A percentile compares a stretch with the other conserved stretches of the same genome.
Conservation (phyloP, 352 stramenopile genomes). For the Hyaloperonospora brassicae region DNA sequence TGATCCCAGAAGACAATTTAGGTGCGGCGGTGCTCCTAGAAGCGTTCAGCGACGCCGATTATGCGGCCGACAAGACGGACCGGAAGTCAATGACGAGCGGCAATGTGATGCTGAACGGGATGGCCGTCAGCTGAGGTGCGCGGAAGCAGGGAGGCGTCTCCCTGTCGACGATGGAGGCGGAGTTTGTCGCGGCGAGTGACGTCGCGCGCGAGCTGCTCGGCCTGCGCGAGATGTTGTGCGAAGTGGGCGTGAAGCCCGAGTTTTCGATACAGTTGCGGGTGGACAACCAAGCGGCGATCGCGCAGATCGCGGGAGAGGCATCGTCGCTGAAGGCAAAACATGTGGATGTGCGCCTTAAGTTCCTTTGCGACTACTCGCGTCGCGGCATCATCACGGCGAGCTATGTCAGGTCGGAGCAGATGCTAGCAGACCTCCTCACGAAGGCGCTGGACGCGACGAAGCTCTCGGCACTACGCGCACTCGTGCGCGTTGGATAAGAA, state of each 20-base stretch:
- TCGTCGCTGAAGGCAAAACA: background rate
- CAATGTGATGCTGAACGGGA: background rate
- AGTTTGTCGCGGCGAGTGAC: background rate
- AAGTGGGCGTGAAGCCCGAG: background rate
- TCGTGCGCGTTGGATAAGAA: no score
- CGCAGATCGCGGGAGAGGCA: background rate
- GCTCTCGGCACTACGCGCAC: background rate
- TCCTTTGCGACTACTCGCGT: background rate
- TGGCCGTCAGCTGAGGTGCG: background rate
- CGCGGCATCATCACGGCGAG: background rate
- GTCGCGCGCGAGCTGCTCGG: background rate
- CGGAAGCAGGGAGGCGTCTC: background rate
- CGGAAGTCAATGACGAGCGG: background rate
- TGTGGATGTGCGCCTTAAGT: background rate
- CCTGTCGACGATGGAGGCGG: background rate
- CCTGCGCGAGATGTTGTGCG: background rate
- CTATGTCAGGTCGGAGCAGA: conserved; percentile 1
- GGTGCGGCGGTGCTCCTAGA: background rate
- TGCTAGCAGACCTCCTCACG: background rate
- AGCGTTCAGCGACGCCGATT: background rate
- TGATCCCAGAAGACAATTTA: background rate
- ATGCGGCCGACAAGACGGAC: background rate
- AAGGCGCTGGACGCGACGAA: background rate
- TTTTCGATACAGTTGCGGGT: background rate
- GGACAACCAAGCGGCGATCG: background rate